Base-by-base conservation (phyloP, 306 rosid genomes). In the Begonia fuchsioides region DNA sequence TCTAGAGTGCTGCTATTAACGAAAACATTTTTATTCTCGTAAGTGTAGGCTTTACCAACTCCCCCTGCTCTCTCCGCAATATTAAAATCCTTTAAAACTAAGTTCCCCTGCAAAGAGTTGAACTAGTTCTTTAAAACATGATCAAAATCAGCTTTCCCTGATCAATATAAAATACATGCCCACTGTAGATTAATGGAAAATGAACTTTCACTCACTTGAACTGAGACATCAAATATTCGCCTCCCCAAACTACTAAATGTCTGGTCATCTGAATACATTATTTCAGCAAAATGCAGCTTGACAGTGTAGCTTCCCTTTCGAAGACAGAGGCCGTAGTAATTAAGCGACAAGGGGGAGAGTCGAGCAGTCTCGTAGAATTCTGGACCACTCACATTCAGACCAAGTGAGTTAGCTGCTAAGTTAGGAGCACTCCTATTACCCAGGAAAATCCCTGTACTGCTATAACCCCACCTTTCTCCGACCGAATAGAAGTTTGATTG, bases 221-320 rank as follows among this genome's bases (percentile, higher is more conserved):
- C 63, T 49, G 86, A 86, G 53, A 81, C 72, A 61, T 86, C 84
- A 11, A 86, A 81, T 53, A 82, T 54, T 50, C 87, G 81, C 72
- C 39, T 63, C 13, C 93, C 93, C 14, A 75, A 54, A 62, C 71
- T 70, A 43, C 63, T 58, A 52, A 26, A 81, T 0, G 60, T 61
- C 39, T 62, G 69, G 46, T 73, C 69, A 62, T 62, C 38, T 41
- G 82, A 17, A 40, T 38, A 81, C 76, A 70, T 72, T 59, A 62
- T 49, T 53, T 62, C 69, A 9, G 65, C 43, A 35, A 68, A 69
- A 12, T 63, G 11, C 15, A 69, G 70, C 10, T 16, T 45, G 10
- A 69, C 74, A 17, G 1, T 63, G 38, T 69, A 69, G 0, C 43
- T 50, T 2, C 74, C 74, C 20, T 56, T 5, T 1, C 14, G 51